Evolutionary conservation across 305 asterid species (phyloP), one percentile per base, ranked within the genome.

Genomic region (Lippia alba): DNA sequence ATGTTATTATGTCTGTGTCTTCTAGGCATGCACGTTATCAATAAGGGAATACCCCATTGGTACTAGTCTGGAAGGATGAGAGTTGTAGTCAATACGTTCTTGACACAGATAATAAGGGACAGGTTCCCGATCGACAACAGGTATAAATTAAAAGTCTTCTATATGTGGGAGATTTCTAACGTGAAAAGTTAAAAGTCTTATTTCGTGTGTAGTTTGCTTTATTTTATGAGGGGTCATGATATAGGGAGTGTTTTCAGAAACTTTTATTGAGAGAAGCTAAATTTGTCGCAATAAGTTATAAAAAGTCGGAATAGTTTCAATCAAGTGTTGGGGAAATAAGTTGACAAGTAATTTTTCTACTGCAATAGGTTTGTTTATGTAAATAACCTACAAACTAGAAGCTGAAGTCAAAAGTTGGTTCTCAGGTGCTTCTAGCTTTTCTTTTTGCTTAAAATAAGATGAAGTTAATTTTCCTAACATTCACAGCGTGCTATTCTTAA

Each of bases 1-100:
- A 60, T 69, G 58, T 58, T 34, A 3, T 49, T 55, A 44, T 45
- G 32, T 69, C 57, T 72, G 61, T n/a, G 30, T 51, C 58, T 70
- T 72, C 54, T 82, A 94, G 99, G 92, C 91, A 92, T 80, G 96
- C 98, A 68, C 97, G 92, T 71, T 94, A 94, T 78, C 91, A 95
- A 80, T 69, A 91, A 34, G 97, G 99, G 71, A 90, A 86, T 83
- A 95, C 99, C 40, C 98, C 98, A 5, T 72, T 92, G 73, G 86
- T 86, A 65, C 82, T 95, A 73, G 92, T 94, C 46, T 94, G 99
- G 99, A 94, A 94, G 83, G 98, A 94, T 77, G 91, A 81, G 69
- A 85, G 71, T 55, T 94, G 98, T 78, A 90, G 98, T 70, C 92
- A 87, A 62, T 92, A 89, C 73, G 94, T 92, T 78, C 78, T 92